These are phyloP conservation scores for Ogataea parapolymorpha DNA, from an alignment of 805 yeast species.

Conservation along the genomic window DNA sequence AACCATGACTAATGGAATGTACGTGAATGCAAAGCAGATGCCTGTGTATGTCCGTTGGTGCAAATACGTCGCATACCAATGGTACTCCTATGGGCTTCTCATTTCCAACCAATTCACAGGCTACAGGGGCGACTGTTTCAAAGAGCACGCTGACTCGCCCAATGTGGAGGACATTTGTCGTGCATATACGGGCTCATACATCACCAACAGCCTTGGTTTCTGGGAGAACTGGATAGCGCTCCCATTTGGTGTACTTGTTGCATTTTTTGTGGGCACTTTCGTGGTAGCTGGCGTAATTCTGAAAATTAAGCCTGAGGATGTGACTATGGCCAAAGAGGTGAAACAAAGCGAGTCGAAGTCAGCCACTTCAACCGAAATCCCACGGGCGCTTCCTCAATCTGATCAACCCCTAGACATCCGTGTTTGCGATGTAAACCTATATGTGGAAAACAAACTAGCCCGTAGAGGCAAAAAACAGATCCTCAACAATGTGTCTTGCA, in stretches of 20 bases:
- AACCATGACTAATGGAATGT: conserved; percentile 77
- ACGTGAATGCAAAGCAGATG: conserved; percentile 66
- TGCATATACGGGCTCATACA: conserved; percentile 53
- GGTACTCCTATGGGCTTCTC: conserved; percentile 75
- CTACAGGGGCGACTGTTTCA: conserved; percentile 54
- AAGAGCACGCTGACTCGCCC: conserved; percentile 32
- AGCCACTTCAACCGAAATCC: background rate
- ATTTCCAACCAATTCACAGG: conserved; percentile 63
- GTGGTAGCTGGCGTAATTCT: conserved; percentile 46
- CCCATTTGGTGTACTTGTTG: conserved; percentile 59
- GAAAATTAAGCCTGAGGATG: conserved; percentile 46
- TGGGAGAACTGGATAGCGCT: conserved; percentile 60
- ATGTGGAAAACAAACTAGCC: conserved; percentile 22
- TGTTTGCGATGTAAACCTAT: conserved; percentile 21
- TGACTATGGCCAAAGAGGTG: conserved; percentile 43
- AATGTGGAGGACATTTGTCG: conserved; percentile 36
- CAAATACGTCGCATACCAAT: conserved; percentile 69
- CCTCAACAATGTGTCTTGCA: conserved; percentile 46
- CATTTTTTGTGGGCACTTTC: conserved; percentile 57
- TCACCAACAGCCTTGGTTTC: conserved; percentile 56
- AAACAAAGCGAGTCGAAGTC: conserved; percentile 10
- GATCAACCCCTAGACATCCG: conserved; percentile 15
- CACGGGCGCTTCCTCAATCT: background rate
- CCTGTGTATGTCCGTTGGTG: conserved; percentile 89
- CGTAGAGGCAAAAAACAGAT: conserved; percentile 32